Conservation (phyloP, 768 basidiomycete genomes). For the Lepiota brunneoincarnata region DNA sequence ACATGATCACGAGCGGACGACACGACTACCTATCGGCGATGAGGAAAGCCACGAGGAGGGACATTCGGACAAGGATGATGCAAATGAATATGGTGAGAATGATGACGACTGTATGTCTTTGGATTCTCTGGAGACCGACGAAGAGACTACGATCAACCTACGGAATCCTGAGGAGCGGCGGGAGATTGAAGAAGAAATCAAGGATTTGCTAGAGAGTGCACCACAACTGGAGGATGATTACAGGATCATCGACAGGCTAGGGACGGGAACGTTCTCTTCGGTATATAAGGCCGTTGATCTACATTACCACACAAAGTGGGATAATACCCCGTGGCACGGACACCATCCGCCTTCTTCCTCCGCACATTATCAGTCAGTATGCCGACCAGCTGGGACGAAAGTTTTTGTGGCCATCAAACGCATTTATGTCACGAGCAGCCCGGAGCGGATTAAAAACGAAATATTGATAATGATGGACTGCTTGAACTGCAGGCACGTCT, state of each 20-base stretch:
- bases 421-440: conserved; percentile 95
- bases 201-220: conserved; percentile 62
- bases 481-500: conserved; percentile 82
- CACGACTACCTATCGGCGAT: conserved; percentile 12
- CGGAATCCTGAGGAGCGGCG: conserved; percentile 65
- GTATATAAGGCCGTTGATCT: conserved; percentile 97
- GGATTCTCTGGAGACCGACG: conserved; percentile 43
- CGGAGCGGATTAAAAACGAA: conserved; percentile 90
- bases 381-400: conserved; percentile 39
- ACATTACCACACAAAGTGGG: conserved; percentile 65
- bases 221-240: conserved; percentile 69
- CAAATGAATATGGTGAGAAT: conserved; percentile 25
- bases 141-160: conserved; percentile 55
- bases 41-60: conserved; percentile 17
- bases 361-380: conserved; percentile 58
- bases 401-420: conserved; percentile 93
- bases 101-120: conserved; percentile 14
- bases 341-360: conserved; percentile 60
- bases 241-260: conserved; percentile 83
- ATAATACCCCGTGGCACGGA: conserved; percentile 74
- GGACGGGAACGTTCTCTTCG: conserved; percentile 97
- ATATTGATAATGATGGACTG: conserved; percentile 85
- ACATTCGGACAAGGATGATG: conserved; percentile 19
- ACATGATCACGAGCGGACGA: conserved; percentile 9
- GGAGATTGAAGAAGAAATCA: conserved; percentile 78